Evolutionary conservation across 2,329 filamentous ascomycete genomes (phyloP).

Genomic region (Cyphellophora attinorum): DNA sequence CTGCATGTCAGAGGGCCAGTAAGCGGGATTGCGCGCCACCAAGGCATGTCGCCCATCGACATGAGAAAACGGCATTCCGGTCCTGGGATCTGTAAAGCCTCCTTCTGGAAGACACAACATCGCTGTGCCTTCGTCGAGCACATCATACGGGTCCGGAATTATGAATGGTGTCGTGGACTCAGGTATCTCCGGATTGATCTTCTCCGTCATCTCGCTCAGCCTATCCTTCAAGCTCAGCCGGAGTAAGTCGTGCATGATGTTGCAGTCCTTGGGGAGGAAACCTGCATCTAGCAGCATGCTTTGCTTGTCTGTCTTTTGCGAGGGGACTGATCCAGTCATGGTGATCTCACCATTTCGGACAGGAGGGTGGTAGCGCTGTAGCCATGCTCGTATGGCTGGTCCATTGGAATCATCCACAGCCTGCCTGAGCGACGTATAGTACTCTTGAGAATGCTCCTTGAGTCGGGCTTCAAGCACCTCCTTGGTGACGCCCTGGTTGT

Average conservation of each 20-base stretch:
- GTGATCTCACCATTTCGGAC: conserved; percentile 4
- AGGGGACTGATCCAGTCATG: conserved; percentile 26
- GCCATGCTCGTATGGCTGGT: conserved; percentile 12
- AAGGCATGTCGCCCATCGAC: conserved; percentile 43
- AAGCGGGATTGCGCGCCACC: conserved; percentile 48
- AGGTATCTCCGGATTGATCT: conserved; percentile 38
- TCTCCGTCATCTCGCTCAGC: conserved; percentile 33
- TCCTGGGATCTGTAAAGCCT: conserved; percentile 29
- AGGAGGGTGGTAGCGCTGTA: conserved; percentile 6
- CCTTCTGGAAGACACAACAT: neutral
- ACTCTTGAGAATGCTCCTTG: conserved; percentile 17
- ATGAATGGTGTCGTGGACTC: conserved; percentile 47
- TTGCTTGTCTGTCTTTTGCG: conserved; percentile 24
- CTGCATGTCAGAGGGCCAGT: conserved; percentile 51
- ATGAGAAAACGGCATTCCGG: conserved; percentile 29
- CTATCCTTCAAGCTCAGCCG: conserved; percentile 28
- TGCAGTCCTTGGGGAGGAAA: conserved; percentile 31
- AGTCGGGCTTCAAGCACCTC: conserved; percentile 28
- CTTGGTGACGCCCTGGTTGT: conserved; percentile 39
- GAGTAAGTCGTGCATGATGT: conserved; percentile 24
- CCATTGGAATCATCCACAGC: conserved; percentile 7
- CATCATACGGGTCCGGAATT: conserved; percentile 44
- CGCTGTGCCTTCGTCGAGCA: conserved; percentile 41
- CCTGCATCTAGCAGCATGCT: conserved; percentile 33
- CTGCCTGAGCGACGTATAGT: conserved; percentile 24